Conservation (phyloP, 2,329 filamentous ascomycete species). For the Zymoseptoria ardabiliae region DNA sequence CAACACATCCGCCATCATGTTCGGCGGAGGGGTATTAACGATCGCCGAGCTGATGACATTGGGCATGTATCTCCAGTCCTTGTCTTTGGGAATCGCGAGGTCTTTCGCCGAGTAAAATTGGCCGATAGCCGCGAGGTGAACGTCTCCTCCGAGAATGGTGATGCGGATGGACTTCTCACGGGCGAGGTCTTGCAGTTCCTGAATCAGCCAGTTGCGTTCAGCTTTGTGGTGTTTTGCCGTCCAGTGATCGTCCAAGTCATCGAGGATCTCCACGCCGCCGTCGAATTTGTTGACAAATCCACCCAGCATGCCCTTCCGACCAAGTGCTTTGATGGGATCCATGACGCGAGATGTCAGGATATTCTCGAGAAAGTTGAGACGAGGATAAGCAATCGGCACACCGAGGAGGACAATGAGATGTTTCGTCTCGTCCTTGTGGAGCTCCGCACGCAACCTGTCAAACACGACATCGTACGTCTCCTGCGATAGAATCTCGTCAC, state of each 20-base stretch:
- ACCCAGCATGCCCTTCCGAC: slow-evolving; percentile 72
- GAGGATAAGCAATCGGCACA: slow-evolving; percentile 49
- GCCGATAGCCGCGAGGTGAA: slow-evolving; percentile 84
- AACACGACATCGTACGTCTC: slow-evolving; percentile 82
- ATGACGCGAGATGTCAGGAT: slow-evolving; percentile 74
- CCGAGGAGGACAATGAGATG: slow-evolving; percentile 84
- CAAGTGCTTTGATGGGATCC: slow-evolving; percentile 82
- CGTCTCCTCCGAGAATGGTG: slow-evolving; percentile 88
- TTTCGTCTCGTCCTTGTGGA: slow-evolving; percentile 75
- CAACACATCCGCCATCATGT: slow-evolving; percentile 80
- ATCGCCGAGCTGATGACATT: slow-evolving; percentile 93
- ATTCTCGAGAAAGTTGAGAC: slow-evolving; percentile 54
- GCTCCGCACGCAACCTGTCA: slow-evolving; percentile 74
- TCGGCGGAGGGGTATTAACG: slow-evolving; percentile 81
- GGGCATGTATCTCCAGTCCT: slow-evolving; percentile 92
- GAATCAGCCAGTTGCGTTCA: slow-evolving; percentile 78
- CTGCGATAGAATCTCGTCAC: slow-evolving; percentile 70
- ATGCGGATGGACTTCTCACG: slow-evolving; percentile 86
- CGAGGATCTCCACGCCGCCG: slow-evolving; percentile 81
- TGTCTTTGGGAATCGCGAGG: slow-evolving; percentile 68
- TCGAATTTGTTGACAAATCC: slow-evolving; percentile 81
- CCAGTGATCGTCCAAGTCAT: slow-evolving; percentile 95
- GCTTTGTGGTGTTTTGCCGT: slow-evolving; percentile 90
- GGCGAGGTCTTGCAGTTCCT: slow-evolving; percentile 87
- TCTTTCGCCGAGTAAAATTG: slow-evolving; percentile 93